Evolutionary conservation across 129 eudicot species (phyloP).

Genomic region (Pittosporum tobira): DNA sequence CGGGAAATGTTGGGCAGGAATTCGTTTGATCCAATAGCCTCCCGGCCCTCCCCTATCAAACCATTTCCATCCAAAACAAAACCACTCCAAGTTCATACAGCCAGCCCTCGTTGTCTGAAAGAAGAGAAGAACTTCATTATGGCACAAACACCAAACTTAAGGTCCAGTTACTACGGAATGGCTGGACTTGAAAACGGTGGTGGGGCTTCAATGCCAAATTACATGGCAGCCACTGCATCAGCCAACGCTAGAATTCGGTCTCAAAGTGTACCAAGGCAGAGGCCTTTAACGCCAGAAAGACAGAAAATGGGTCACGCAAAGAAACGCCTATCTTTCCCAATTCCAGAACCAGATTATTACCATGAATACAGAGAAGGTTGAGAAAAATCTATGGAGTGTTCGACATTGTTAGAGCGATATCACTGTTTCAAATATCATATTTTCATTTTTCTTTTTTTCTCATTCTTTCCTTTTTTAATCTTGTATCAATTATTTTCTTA

Average conservation of each 20-base stretch:
- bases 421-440: neutral
- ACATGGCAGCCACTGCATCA: constrained; percentile 58
- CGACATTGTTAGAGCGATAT: too few relatives aligned
- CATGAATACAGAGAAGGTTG: neutral
- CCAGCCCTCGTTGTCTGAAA: constrained; percentile 26
- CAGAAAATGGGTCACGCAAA: constrained; percentile 18
- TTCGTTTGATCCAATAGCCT: constrained; percentile 24
- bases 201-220: constrained; percentile 29
- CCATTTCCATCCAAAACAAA: constrained; percentile 23
- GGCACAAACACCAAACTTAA: constrained; percentile 27
- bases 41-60: constrained; percentile 8
- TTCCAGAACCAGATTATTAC: constrained; percentile 5
- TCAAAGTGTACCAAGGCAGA: constrained; percentile 44
- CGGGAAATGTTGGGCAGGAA: constrained; percentile 16
- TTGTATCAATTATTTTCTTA: too few relatives aligned
- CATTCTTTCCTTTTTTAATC: neutral
- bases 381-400: neutral
- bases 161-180: constrained; percentile 9
- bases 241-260: constrained; percentile 54
- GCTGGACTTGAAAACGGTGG: constrained; percentile 10
- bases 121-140: constrained; percentile 3
- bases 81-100: constrained; percentile 16
- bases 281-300: constrained; percentile 13
- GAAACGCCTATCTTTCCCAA: constrained; percentile 38
- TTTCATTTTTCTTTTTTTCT: neutral